Evolutionary conservation across 257 asterid genomes (phyloP), one percentile per base, ranked within the genome.

Genomic region (Gentiana dahurica): DNA sequence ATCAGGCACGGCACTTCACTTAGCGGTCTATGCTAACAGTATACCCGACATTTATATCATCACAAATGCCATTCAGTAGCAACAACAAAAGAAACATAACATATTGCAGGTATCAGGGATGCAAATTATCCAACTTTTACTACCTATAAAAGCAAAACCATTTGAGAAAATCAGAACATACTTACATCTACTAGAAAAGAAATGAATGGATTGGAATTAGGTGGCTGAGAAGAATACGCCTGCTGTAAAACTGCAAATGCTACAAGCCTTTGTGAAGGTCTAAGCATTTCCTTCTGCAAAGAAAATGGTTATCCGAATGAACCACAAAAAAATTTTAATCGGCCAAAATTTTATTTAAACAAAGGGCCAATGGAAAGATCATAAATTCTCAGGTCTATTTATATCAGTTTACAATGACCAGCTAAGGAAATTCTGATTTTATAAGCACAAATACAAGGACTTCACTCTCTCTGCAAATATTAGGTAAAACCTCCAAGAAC

Each of bases 181-280:
- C 90, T 81, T 79, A 90, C 98, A 70, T 82, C 73, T 7, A 90
- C 80, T 66, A 90, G 94, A 79, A 66, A 73, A 32, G 87, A 70
- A 56, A 80, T 64, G 73, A 82, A 87, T 15, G 98, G 95, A 63
- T 82, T 90, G 49, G 81, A 79, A 10, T 89, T 80, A 59, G 95
- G 89, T 58, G 58, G 83, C 53, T 81, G 93, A 8, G 87, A 79
- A 36, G 91, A 79, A 71, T 89, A 86, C 12, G 81, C 82, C 65
- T 84, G 91, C 57, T 77, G 72, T 68, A 90, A 74, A 65, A 87
- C 69, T 34, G 98, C 83, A 71, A 80, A 73, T 12, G 91, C 84
- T 75, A 87, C 70, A 79, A 90, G 75, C 62, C 96, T 72, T 80
- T 90, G 91, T 49, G 80, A 70, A 3, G 89, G 73, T 65, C 60